These are phyloP conservation scores for Aurantiochytrium sp. DNA, from an alignment of 108 stramenopile species.

Conservation along the genomic window DNA sequence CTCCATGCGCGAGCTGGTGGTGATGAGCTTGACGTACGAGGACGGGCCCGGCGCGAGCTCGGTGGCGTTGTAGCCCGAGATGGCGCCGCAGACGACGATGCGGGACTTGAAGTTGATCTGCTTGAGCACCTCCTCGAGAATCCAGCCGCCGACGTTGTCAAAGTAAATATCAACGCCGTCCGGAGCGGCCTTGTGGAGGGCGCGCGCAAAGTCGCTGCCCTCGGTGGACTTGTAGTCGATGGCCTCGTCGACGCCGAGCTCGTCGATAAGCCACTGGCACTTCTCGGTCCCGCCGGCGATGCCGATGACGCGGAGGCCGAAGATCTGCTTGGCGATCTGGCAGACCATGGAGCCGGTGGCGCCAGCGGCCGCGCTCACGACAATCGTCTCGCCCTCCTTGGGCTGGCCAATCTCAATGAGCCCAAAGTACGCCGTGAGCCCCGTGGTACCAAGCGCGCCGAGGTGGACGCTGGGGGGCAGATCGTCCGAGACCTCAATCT, in stretches of 20 bases:
- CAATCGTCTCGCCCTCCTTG: conserved; percentile 40
- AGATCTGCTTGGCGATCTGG: conserved; percentile 44
- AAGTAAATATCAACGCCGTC: conserved; percentile 42
- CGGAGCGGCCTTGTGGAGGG: background rate
- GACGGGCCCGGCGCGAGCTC: background rate
- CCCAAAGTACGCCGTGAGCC: conserved; percentile 43
- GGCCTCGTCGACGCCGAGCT: conserved; percentile 37
- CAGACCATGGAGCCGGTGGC: conserved; percentile 41
- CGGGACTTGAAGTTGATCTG: conserved; percentile 35
- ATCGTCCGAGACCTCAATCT: background rate
- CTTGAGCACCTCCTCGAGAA: conserved; percentile 33
- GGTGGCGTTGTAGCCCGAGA: conserved; percentile 39
- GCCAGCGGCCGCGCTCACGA: conserved; percentile 46
- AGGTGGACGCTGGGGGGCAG: conserved; percentile 28
- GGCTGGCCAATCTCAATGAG: conserved; percentile 34
- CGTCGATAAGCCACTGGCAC: conserved; percentile 36
- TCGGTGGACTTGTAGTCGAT: conserved; percentile 41
- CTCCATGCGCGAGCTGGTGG: conserved; percentile 32
- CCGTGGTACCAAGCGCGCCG: conserved; percentile 35
- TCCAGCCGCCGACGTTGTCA: conserved; percentile 45
- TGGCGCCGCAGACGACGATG: conserved; percentile 47
- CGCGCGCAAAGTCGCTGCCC: background rate
- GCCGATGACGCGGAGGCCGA: conserved; percentile 44
- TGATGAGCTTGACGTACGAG: conserved; percentile 25
- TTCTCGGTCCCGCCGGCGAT: conserved; percentile 41